phyloP scores from a whole-genome alignment of 2,329 filamentous ascomycete species.

The Monosporascus sp. region DNA sequence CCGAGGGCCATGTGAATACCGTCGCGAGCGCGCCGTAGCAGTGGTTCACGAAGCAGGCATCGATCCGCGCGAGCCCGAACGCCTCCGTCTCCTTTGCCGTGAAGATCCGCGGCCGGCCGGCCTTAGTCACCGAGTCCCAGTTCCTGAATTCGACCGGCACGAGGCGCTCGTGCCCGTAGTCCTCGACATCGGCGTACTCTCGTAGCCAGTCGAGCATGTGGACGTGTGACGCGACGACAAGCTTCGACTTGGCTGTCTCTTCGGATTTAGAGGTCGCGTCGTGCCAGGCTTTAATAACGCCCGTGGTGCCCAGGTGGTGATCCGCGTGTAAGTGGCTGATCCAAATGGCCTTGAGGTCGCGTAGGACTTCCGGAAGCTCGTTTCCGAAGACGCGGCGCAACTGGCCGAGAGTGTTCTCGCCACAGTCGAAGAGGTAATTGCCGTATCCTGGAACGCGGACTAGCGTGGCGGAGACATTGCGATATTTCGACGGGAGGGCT shows the following conservation, averaged over 20 bases:
- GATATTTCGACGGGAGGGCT: conserved; percentile 83
- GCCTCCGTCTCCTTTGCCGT: conserved; percentile 37
- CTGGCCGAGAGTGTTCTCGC: conserved; percentile 89
- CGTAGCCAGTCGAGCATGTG: conserved; percentile 71
- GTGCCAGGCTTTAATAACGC: conserved; percentile 79
- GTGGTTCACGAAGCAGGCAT: conserved; percentile 66
- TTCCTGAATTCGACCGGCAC: conserved; percentile 8
- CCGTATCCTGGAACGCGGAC: conserved; percentile 78
- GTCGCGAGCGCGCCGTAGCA: conserved; percentile 75
- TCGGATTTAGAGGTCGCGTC: conserved; percentile 39
- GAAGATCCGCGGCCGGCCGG: conserved; percentile 25
- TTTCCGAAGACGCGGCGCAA: conserved; percentile 67
- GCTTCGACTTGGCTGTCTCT: conserved; percentile 28
- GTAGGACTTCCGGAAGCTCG: conserved; percentile 67
- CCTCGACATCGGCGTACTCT: conserved; percentile 75
- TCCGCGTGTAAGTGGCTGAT: conserved; percentile 96
- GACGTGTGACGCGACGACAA: conserved; percentile 64
- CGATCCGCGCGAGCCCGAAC: conserved; percentile 61
- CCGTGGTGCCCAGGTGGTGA: conserved; percentile 83
- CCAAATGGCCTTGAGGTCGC: conserved; percentile 75
- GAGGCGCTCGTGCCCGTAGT: conserved; percentile 61
- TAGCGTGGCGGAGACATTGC: conserved; percentile 88
- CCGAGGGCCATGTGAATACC: conserved; percentile 70
- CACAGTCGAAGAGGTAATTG: conserved; percentile 86
- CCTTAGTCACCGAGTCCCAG: not conserved